Conservation (phyloP, 257 asterid species). For the Solanum tarapatanum region DNA sequence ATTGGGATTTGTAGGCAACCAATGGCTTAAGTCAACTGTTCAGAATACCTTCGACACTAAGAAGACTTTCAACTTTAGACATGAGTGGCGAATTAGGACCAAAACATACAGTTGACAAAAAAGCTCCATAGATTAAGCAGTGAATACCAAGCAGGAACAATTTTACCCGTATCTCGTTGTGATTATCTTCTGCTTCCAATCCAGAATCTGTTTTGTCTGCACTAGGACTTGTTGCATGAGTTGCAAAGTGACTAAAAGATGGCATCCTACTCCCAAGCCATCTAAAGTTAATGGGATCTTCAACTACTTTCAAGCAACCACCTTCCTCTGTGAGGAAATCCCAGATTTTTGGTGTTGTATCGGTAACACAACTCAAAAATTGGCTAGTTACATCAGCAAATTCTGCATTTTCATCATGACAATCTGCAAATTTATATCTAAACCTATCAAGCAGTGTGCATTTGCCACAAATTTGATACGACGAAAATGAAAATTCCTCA, state of each 20-base stretch:
- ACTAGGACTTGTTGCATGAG: no score
- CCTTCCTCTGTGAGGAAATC: conserved; percentile 23
- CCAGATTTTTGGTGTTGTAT: conserved; percentile 35
- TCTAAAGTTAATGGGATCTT: conserved; percentile 31
- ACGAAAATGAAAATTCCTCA: conserved; percentile 2
- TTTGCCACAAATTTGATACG: conserved; percentile 8
- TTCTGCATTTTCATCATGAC: conserved; percentile 1
- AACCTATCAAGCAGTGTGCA: conserved; percentile 1
- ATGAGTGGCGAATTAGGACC: conserved; percentile 9
- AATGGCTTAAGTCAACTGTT: neutral
- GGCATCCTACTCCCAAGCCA: conserved; percentile 16
- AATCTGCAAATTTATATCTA: neutral
- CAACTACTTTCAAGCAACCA: conserved; percentile 25
- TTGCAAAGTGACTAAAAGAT: neutral
- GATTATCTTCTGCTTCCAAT: conserved; percentile 1
- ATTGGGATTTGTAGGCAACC: neutral
- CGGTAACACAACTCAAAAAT: conserved; percentile 23
- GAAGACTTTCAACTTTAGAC: neutral
- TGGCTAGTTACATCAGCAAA: conserved; percentile 16
- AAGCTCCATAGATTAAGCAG: conserved; percentile 40
- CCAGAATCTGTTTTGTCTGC: neutral
- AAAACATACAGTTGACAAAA: conserved; percentile 34
- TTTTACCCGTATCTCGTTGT: conserved; percentile 6
- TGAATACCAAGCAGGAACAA: conserved; percentile 33
- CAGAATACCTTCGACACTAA: neutral